phyloP scores from a whole-genome alignment of 306 rosid species.

The Luffa aegyptiaca region DNA sequence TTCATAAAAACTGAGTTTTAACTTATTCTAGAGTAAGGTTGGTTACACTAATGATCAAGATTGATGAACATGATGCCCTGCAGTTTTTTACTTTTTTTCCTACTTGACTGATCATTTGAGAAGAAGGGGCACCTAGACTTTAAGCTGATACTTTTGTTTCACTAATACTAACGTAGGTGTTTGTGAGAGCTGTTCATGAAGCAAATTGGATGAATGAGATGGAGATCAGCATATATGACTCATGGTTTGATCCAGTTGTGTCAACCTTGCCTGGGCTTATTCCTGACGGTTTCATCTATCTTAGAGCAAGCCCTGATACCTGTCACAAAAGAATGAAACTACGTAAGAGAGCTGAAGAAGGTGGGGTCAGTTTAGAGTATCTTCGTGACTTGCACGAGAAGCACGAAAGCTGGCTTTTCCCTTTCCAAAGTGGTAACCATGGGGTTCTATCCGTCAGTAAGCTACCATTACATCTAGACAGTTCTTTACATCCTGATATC shows the following conservation, averaged over 20 bases:
- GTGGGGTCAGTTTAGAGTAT: constrained; percentile 77
- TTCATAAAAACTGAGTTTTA: neutral
- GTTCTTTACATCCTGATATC: constrained; percentile 72
- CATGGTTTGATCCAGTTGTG: constrained; percentile 98
- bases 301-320: constrained; percentile 98
- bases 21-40: neutral
- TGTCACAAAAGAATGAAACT: constrained; percentile 88
- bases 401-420: constrained; percentile 97
- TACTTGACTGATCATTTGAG: neutral
- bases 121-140: neutral
- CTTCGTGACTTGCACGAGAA: constrained; percentile 80
- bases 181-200: constrained; percentile 96
- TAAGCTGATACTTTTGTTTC: constrained; percentile 13
- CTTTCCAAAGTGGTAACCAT: constrained; percentile 65
- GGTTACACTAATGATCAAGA: neutral
- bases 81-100: neutral
- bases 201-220: constrained; percentile 99
- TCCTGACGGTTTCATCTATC: constrained; percentile 95
- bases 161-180: constrained; percentile 45
- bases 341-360: constrained; percentile 79
- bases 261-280: constrained; percentile 91
- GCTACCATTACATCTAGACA: constrained; percentile 60
- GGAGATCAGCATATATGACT: constrained; percentile 98
- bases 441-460: constrained; percentile 63
- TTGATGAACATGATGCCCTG: neutral